These are phyloP conservation scores for Sclerotinia trifoliorum DNA, from an alignment of 2,329 filamentous ascomycete genomes.

Conservation along the genomic window DNA sequence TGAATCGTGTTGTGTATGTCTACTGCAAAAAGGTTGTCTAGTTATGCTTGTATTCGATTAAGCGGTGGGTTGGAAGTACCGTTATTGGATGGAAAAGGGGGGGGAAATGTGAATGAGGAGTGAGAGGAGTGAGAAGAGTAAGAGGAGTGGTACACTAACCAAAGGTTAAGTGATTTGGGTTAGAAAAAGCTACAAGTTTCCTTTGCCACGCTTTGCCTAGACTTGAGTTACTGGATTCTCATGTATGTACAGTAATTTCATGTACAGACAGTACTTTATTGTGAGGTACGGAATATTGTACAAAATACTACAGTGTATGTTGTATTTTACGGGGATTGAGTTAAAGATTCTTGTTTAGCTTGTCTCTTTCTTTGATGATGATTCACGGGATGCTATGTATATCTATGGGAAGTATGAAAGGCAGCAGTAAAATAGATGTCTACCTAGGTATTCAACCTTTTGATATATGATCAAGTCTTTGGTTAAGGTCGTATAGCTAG, in stretches of 20 bases:
- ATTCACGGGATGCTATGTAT: neutral
- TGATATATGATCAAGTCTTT: neutral
- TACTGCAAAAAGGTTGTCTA: neutral
- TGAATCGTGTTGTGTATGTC: conserved; percentile 2
- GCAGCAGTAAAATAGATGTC: neutral
- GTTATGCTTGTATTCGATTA: neutral
- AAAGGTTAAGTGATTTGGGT: neutral
- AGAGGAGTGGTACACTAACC: neutral
- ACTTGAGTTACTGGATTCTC: neutral
- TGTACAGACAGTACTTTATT: too few relatives aligned
- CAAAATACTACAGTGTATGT: neutral
- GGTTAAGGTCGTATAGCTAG: neutral
- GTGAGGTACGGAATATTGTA: too few relatives aligned
- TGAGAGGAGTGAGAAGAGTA: too few relatives aligned
- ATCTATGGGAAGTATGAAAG: neutral
- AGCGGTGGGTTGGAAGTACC: neutral
- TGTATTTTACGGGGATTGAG: neutral
- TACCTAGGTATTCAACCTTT: neutral
- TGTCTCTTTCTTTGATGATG: neutral
- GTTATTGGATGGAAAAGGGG: neutral
- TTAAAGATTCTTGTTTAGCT: neutral
- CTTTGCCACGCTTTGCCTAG: neutral
- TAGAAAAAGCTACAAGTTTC: neutral
- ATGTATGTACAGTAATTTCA: neutral
- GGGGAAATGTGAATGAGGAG: neutral